Evolutionary conservation across 2,329 filamentous ascomycete genomes (phyloP), one percentile per base, ranked within the genome.

Genomic region (Madurella fahalii): DNA sequence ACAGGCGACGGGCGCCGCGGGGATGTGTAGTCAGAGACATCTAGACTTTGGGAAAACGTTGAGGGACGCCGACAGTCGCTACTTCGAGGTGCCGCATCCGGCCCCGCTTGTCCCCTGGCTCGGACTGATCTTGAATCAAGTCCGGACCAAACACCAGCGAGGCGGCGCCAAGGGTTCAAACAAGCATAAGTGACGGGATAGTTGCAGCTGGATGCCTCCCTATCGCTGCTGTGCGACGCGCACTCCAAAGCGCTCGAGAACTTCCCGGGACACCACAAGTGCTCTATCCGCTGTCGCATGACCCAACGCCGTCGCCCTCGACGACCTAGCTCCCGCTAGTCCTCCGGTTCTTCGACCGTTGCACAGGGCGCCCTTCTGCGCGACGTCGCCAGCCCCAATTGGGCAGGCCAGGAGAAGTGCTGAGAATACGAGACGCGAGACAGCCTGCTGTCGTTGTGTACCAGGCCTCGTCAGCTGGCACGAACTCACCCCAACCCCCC

Each of bases 371-470:
- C 64, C 65, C 61, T 63, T 62, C 63, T 61, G 61, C 59, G 64
- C 63, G 59, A 65, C 63, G 65, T 58, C 54, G 57, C 61, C 60
- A 64, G 58, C 62, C 34, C 34, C 64, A 62, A 71, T 71, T 70
- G 68, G 34, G 65, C 64, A 60, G 37, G 45, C 31, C 39, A 50
- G 48, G 57, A 59, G 57, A 62, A 55, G 61, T 60, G 60, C 63
- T 62, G 62, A 63, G 57, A 67, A 71, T 72, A 71, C 69, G 70
- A 71, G 66, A 58, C 72, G 70, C 69, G 70, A 71, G 65, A 58
- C 59, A 60, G 50, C 58, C 61, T 53, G 58, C 60, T 62, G 62
- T 61, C 54, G 59, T 59, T 63, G 65, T 65, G 64, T 64, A 62
- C 59, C 60, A 55, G 58, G 52, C 59, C 55, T 61, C 58, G 54